phyloP scores from a whole-genome alignment of 768 basidiomycete species.

The Suillus lakei region DNA sequence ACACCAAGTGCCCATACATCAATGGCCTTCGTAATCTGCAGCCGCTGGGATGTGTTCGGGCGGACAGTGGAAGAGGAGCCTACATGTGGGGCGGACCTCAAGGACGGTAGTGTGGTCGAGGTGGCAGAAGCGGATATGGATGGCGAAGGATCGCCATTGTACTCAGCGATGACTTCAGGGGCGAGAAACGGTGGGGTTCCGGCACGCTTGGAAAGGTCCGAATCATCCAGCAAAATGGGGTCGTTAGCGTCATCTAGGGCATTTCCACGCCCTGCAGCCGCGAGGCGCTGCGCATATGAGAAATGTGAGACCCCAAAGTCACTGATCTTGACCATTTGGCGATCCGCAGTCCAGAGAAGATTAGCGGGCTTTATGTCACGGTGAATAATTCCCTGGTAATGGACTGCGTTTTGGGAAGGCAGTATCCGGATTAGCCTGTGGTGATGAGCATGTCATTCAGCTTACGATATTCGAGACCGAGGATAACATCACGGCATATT shows the following conservation, averaged over 20 bases:
- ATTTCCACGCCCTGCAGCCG: constrained; percentile 54
- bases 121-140: constrained; percentile 36
- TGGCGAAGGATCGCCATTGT: constrained; percentile 39
- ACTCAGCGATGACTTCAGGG: constrained; percentile 89
- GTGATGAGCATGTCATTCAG: constrained; percentile 20
- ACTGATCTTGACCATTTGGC: constrained; percentile 91
- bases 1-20: constrained; percentile 99
- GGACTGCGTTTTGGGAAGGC: constrained; percentile 59
- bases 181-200: constrained; percentile 97
- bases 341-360: constrained; percentile 87
- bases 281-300: constrained; percentile 84
- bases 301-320: constrained; percentile 99
- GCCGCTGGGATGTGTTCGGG: constrained; percentile 36
- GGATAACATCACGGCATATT: constrained; percentile 90
- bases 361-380: constrained; percentile 99
- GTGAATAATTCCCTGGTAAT: constrained; percentile 97
- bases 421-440: constrained; percentile 1
- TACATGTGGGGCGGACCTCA: constrained; percentile 33
- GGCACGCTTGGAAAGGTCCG: constrained; percentile 86
- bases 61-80: constrained; percentile 35
- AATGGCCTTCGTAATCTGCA: constrained; percentile 86
- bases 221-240: constrained; percentile 78
- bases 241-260: constrained; percentile 54
- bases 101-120: constrained; percentile 35
- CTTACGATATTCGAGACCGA: constrained; percentile 95